phyloP scores from a whole-genome alignment of 2,329 filamentous ascomycete genomes.

The Kalmusia sp. region DNA sequence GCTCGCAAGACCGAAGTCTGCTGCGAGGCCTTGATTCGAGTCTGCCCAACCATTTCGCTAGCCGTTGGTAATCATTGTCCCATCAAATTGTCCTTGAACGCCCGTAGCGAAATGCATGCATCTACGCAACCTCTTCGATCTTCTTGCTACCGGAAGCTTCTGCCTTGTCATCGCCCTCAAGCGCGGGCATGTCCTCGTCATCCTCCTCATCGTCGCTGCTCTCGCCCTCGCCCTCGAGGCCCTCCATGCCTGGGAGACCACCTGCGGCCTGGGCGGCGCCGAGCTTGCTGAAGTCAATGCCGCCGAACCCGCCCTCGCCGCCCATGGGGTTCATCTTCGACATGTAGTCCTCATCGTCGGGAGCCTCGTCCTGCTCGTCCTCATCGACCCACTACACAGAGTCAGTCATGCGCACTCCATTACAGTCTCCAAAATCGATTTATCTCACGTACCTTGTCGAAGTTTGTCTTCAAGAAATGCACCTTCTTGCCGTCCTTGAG shows the following conservation, averaged over 20 bases:
- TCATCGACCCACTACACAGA: constrained; percentile 82
- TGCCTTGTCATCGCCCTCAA: constrained; percentile 51
- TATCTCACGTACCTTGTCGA: constrained; percentile 76
- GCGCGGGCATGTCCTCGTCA: constrained; percentile 76
- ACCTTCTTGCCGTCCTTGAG: constrained; percentile 89
- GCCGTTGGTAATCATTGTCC: constrained; percentile 1
- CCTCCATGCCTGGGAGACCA: constrained; percentile 48
- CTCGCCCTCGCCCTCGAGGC: constrained; percentile 42
- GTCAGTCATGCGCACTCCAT: constrained; percentile 25
- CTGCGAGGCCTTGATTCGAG: neutral
- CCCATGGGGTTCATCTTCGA: constrained; percentile 61
- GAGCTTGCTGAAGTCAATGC: constrained; percentile 94
- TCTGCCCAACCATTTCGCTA: constrained; percentile 10
- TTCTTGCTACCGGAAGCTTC: constrained; percentile 45
- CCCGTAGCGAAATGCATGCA: neutral
- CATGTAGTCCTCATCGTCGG: constrained; percentile 76
- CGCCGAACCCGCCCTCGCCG: constrained; percentile 75
- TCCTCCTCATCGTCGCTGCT: constrained; percentile 70
- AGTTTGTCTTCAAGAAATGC: constrained; percentile 98
- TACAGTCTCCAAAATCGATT: neutral
- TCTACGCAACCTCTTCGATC: constrained; percentile 55
- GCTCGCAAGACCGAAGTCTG: neutral
- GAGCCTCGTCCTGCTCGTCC: constrained; percentile 93
- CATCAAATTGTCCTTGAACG: neutral
- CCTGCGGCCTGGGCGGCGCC: constrained; percentile 57